A percentile compares a stretch with the other conserved stretches of the same genome.
These are phyloP conservation scores for Scutellaria baicalensis DNA, from an alignment of 257 asterid species.

Conservation along the genomic window DNA sequence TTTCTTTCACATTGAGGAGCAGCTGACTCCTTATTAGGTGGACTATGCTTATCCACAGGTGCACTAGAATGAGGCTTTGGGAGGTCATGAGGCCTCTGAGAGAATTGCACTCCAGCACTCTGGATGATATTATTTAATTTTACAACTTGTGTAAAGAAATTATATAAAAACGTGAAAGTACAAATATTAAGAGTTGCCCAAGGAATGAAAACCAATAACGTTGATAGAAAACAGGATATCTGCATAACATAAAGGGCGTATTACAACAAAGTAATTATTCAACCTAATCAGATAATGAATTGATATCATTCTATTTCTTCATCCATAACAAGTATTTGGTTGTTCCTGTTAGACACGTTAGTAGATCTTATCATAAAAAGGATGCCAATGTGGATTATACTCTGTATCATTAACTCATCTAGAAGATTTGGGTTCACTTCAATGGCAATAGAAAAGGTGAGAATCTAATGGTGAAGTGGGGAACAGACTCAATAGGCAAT, in stretches of 20 bases:
- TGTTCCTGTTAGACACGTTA: not conserved
- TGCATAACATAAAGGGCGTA: not conserved
- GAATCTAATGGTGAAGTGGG: not conserved
- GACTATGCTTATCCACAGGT: constrained; percentile 28
- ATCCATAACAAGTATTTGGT: too few relatives aligned
- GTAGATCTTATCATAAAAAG: not conserved
- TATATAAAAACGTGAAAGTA: not conserved
- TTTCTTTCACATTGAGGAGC: constrained; percentile 38
- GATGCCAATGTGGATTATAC: not conserved
- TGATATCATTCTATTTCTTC: too few relatives aligned
- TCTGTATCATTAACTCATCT: not conserved
- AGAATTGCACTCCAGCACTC: constrained; percentile 93
- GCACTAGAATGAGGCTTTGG: constrained; percentile 36
- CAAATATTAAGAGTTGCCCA: not conserved
- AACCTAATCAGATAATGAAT: not conserved
- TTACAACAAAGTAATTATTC: not conserved
- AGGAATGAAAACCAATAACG: not conserved
- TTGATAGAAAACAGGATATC: not conserved
- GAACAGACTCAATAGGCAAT: not conserved
- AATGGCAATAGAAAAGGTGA: not conserved
- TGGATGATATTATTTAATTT: constrained; percentile 31
- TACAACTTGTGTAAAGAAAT: not conserved
- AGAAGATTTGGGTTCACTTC: not conserved
- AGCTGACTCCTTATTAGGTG: constrained; percentile 30
- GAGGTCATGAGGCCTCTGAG: constrained; percentile 48